Evolutionary conservation across 176 grass and related monocot species (phyloP).

Genomic region (Zea luxurians): DNA sequence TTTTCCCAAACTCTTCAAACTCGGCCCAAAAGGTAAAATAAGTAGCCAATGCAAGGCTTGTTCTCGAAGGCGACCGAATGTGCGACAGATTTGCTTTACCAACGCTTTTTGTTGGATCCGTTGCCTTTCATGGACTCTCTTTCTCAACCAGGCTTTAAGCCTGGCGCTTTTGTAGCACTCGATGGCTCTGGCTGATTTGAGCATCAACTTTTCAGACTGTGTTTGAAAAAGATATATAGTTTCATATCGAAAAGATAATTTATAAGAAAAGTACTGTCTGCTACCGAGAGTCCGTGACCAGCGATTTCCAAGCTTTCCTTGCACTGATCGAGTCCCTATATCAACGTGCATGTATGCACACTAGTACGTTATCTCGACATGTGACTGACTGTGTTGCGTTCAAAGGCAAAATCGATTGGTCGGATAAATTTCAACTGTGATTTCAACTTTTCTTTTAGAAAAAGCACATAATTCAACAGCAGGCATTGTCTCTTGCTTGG

Average conservation of each 20-base stretch:
- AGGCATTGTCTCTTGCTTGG: background rate
- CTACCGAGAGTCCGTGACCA: background rate
- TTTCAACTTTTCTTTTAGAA: background rate
- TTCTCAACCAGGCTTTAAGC: background rate
- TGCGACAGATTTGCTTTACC: background rate
- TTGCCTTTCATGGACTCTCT: constrained; percentile 19
- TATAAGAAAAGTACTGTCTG: background rate
- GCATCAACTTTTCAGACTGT: background rate
- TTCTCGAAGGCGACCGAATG: background rate
- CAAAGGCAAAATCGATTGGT: background rate
- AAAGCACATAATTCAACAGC: background rate
- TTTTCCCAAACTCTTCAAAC: too few relatives aligned
- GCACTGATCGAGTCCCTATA: background rate
- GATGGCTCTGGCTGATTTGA: constrained; percentile 31
- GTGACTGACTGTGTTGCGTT: background rate
- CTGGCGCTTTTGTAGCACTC: constrained; percentile 15
- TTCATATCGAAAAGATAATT: constrained; percentile 7
- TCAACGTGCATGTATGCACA: background rate
- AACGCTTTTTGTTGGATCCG: constrained; percentile 24
- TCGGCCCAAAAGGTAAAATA: background rate
- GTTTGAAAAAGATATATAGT: background rate
- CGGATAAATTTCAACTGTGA: background rate
- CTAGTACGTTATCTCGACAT: background rate
- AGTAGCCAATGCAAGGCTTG: background rate
- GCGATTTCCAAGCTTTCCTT: background rate